These are phyloP conservation scores for Dothideomycetes sp. DNA, from an alignment of 2,329 filamentous ascomycete species.

Conservation along the genomic window DNA sequence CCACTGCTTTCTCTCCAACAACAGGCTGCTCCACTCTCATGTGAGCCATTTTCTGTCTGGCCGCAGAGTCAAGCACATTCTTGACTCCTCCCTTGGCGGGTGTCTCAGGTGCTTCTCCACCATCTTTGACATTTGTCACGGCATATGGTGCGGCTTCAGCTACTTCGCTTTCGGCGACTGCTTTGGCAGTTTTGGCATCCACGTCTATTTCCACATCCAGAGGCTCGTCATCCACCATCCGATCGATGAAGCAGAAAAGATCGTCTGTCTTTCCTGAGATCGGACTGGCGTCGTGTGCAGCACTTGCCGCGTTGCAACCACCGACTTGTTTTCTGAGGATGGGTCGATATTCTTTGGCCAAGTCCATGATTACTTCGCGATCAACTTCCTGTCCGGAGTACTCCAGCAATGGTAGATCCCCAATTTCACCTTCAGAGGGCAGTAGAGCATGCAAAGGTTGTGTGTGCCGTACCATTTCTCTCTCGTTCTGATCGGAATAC, in stretches of 20 bases:
- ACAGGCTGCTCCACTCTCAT: background rate
- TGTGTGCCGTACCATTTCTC: conserved; percentile 43
- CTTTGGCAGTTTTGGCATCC: conserved; percentile 7
- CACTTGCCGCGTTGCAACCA: conserved; percentile 45
- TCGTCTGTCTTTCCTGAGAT: conserved; percentile 42
- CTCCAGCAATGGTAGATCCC: conserved; percentile 49
- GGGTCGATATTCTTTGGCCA: conserved; percentile 45
- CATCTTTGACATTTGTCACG: background rate
- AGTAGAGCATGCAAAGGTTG: conserved; percentile 37
- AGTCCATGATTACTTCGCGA: conserved; percentile 31
- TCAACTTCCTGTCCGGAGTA: conserved; percentile 51
- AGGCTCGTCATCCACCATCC: conserved; percentile 17
- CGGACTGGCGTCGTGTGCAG: conserved; percentile 26
- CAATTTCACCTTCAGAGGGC: conserved; percentile 39
- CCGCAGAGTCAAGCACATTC: background rate
- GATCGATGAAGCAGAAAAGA: conserved; percentile 52
- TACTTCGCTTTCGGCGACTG: background rate
- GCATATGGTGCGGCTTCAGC: conserved; percentile 1
- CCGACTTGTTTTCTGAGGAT: conserved; percentile 58
- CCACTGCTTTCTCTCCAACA: background rate
- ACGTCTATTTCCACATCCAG: conserved; percentile 1
- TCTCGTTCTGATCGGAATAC: conserved; percentile 24
- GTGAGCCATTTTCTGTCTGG: conserved; percentile 10
- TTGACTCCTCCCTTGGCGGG: background rate
- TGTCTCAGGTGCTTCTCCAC: background rate